phyloP scores from a whole-genome alignment of 1,284 basidiomycete species.

The Binderoboletus segoi region DNA sequence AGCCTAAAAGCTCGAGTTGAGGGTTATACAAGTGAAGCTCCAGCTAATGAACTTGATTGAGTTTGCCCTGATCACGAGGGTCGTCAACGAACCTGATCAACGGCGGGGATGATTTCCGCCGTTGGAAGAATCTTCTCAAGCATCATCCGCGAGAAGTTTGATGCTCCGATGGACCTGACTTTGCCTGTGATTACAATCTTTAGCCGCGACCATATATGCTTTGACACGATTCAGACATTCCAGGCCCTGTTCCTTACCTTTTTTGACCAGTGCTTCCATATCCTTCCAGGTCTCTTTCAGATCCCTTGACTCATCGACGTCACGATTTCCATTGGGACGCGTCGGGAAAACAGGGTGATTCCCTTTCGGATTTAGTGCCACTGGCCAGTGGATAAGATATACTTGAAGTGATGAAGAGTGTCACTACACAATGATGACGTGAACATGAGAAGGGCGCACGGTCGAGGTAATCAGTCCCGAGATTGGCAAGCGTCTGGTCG shows the following conservation, averaged over 20 bases:
- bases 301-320: constrained; percentile 67
- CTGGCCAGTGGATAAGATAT: constrained; percentile 84
- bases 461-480: constrained; percentile 81
- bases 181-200: constrained; percentile 51
- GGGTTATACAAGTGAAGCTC: constrained; percentile 81
- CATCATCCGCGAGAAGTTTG: constrained; percentile 69
- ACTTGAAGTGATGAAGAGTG: constrained; percentile 35
- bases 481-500: constrained; percentile 69
- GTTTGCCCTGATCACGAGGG: not conserved
- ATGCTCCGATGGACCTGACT: constrained; percentile 73
- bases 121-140: constrained; percentile 61
- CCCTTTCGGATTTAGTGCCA: constrained; percentile 73
- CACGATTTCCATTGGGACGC: constrained; percentile 68
- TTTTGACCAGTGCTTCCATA: constrained; percentile 75
- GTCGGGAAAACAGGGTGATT: constrained; percentile 73
- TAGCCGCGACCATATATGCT: not conserved
- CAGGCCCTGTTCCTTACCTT: constrained; percentile 41
- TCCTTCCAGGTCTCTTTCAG: constrained; percentile 79
- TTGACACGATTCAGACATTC: not conserved
- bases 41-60: constrained; percentile 44
- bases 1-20: constrained; percentile 70
- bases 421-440: not conserved
- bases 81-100: constrained; percentile 56
- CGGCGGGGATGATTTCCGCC: constrained; percentile 59
- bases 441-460: constrained; percentile 41